Base-by-base conservation (phyloP, 495 filamentous ascomycete genomes). In the Aspergillus cavernicola region DNA sequence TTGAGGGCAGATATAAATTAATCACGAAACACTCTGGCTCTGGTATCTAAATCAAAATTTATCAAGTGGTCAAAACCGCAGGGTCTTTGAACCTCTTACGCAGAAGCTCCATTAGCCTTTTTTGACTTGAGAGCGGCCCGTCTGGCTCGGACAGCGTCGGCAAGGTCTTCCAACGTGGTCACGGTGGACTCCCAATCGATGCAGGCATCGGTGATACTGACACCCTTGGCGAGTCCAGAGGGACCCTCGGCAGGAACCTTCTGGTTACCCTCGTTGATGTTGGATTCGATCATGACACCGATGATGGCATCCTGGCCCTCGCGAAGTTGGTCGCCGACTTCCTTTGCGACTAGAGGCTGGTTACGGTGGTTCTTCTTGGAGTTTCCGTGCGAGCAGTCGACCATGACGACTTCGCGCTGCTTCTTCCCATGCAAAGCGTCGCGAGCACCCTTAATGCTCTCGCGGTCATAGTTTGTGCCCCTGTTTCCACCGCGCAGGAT, bases 261-360 rank as follows among this genome's bases (percentile, higher is more conserved):
- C 71, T 98, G 93, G 77, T 87, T 80, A 63, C 93, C 93, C 74
- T 96, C 93, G 66, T 90, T 82, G 80, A 98, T 90, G 72, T 97
- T 93, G 61, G 89, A 95, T 75, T 98, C 93, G 61, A 98, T 95
- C 93, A 98, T 98, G 56, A 97, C 86, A 58, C 92, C 93, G 56
- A 97, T 80, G 63, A 98, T 96, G 50, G 80, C 88, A 43, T 80
- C 84, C 73, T 98, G 88, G 36, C 93, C 93, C 61, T 85, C 84
- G 36, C 87, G 85, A 35, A 98, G 70, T 75, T 98, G 93, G 36
- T 91, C 85, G 23, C 84, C 85, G 42, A 98, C 78, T 55, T 77
- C 79, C 71, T 87, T 81, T 33, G 90, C 92, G 16, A 98, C 93
- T 61, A 91, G 79, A 53, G 95, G 95, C 77, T 98, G 93, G 71